Conservation (phyloP, 352 stramenopile genomes). For the Pythium biforme region DNA sequence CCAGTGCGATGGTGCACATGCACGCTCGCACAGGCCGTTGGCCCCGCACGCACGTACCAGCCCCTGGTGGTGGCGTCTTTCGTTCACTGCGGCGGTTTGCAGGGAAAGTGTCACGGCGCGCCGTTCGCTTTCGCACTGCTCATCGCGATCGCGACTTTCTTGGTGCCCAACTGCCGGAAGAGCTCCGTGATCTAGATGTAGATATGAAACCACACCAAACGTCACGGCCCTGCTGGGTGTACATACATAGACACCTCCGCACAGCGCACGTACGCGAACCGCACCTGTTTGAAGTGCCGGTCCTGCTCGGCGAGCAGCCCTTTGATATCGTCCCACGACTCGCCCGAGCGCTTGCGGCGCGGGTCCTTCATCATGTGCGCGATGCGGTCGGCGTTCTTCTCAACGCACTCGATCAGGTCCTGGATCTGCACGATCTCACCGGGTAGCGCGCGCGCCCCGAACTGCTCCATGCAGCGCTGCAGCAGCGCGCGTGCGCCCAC, state of each 20-base stretch:
- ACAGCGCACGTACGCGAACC: constrained; percentile 5
- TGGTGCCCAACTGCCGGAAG: constrained; percentile 23
- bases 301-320: constrained; percentile 63
- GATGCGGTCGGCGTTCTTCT: constrained; percentile 74
- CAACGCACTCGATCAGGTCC: constrained; percentile 61
- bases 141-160: constrained; percentile 9
- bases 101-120: constrained; percentile 2
- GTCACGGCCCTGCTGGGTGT: too few relatives aligned
- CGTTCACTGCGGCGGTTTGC: too few relatives aligned
- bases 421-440: constrained; percentile 56
- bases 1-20: too few relatives aligned
- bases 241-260: not conserved
- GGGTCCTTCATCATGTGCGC: constrained; percentile 46
- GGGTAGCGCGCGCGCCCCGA: constrained; percentile 24
- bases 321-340: constrained; percentile 31
- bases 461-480: constrained; percentile 17
- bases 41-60: too few relatives aligned
- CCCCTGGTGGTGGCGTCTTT: too few relatives aligned
- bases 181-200: constrained; percentile 23
- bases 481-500: constrained; percentile 18
- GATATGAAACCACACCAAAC: too few relatives aligned
- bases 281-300: constrained; percentile 24
- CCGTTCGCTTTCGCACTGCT: constrained; percentile 1
- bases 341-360: constrained; percentile 20
- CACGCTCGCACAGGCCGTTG: too few relatives aligned